phyloP scores from a whole-genome alignment of 495 filamentous ascomycete genomes.

The Talaromyces stipitatus region DNA sequence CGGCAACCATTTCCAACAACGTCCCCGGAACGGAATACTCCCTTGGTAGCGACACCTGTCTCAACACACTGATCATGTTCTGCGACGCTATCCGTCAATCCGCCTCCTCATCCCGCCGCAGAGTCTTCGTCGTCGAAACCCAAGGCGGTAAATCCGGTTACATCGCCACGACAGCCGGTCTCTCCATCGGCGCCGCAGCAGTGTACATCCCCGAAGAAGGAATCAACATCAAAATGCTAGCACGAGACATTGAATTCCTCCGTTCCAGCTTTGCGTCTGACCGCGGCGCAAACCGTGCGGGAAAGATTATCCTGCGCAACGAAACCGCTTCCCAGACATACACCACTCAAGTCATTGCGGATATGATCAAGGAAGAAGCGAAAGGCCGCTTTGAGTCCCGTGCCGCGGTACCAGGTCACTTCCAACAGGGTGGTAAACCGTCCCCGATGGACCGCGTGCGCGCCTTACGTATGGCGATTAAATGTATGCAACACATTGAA shows the following conservation, averaged over 20 bases:
- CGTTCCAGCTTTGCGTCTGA: slow-evolving; percentile 80
- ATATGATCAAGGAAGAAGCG: slow-evolving; percentile 92
- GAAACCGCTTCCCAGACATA: slow-evolving; percentile 88
- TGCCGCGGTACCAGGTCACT: slow-evolving; percentile 89
- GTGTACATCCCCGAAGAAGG: slow-evolving; percentile 98
- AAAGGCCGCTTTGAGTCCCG: slow-evolving; percentile 90
- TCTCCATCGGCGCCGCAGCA: slow-evolving; percentile 84
- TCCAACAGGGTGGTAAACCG: slow-evolving; percentile 91
- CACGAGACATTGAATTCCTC: slow-evolving; percentile 82
- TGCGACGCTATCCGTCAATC: slow-evolving; percentile 97
- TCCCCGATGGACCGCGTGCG: slow-evolving; percentile 94
- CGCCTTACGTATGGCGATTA: slow-evolving; percentile 84
- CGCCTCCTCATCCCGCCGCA: slow-evolving; percentile 80
- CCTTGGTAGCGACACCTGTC: slow-evolving; percentile 90
- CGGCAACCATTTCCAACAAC: slow-evolving; percentile 98
- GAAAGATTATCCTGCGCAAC: slow-evolving; percentile 90
- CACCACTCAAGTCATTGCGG: slow-evolving; percentile 84
- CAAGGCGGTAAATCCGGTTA: slow-evolving; percentile 95
- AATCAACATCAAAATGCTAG: slow-evolving; percentile 87
- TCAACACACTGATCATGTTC: slow-evolving; percentile 93
- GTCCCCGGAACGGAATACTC: slow-evolving; percentile 98
- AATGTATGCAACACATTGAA: slow-evolving; percentile 85
- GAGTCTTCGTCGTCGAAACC: slow-evolving; percentile 96
- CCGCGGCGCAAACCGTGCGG: slow-evolving; percentile 81
- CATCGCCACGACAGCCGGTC: slow-evolving; percentile 81